A percentile compares a stretch with the other conserved stretches of the same genome.
Conservation (phyloP, 2,329 filamentous ascomycete genomes). For the Talaromyces sp. region DNA sequence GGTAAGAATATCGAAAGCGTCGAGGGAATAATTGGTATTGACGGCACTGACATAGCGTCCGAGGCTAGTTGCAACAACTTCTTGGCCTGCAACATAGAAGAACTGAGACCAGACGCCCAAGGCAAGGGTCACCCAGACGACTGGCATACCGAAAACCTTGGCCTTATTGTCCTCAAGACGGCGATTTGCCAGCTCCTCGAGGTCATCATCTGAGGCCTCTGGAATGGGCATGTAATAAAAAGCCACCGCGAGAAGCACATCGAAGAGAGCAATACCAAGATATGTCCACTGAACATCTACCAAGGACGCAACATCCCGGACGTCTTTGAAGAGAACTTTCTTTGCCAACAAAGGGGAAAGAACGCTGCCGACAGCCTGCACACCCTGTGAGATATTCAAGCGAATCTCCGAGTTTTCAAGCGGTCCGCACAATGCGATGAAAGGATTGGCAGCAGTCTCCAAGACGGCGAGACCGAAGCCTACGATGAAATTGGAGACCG, state of each 20-base stretch:
- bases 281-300: constrained; percentile 68
- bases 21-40: constrained; percentile 35
- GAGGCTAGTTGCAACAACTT: constrained; percentile 56
- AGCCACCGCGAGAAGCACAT: constrained; percentile 58
- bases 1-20: constrained; percentile 51
- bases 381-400: constrained; percentile 62
- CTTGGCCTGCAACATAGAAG: constrained; percentile 64
- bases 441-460: constrained; percentile 64
- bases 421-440: constrained; percentile 64
- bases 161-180: constrained; percentile 53
- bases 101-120: constrained; percentile 60
- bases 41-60: constrained; percentile 46
- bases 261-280: constrained; percentile 64
- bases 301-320: constrained; percentile 53
- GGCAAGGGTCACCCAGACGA: constrained; percentile 60
- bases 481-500: constrained; percentile 65
- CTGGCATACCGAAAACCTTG: constrained; percentile 48
- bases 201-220: constrained; percentile 63
- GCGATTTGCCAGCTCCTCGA: constrained; percentile 58
- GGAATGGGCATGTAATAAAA: constrained; percentile 66
- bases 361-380: constrained; percentile 64
- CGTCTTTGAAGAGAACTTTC: constrained; percentile 59
- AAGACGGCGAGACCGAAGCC: constrained; percentile 62
- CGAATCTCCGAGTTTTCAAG: constrained; percentile 62
- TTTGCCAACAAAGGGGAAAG: constrained; percentile 62